Conservation (phyloP, 2,329 filamentous ascomycete species). For the Aspergillus puulaauensis region DNA sequence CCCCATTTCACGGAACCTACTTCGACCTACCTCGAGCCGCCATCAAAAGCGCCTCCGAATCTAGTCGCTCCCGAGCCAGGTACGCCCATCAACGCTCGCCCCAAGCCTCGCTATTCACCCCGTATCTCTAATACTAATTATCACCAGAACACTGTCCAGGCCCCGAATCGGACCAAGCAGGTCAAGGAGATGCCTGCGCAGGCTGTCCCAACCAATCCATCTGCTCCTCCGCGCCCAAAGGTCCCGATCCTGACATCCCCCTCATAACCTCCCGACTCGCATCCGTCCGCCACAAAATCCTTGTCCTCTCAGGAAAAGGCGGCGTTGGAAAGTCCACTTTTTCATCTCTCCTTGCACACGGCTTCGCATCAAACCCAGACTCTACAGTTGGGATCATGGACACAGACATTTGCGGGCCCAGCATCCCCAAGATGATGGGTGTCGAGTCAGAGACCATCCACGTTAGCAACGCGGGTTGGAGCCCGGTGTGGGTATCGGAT, state of each 20-base stretch:
- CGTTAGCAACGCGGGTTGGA: constrained; percentile 84
- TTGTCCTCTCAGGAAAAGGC: constrained; percentile 91
- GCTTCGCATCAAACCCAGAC: constrained; percentile 77
- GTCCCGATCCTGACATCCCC: constrained; percentile 90
- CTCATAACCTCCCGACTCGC: constrained; percentile 80
- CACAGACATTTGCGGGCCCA: constrained; percentile 94
- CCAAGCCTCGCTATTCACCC: not conserved
- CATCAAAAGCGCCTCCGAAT: constrained; percentile 73
- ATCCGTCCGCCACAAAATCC: constrained; percentile 83
- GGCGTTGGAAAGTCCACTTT: constrained; percentile 97
- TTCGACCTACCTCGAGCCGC: constrained; percentile 71
- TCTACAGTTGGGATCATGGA: constrained; percentile 93
- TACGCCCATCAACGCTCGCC: constrained; percentile 27
- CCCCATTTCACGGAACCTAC: constrained; percentile 75
- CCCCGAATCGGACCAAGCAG: constrained; percentile 57
- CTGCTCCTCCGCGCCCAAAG: constrained; percentile 90
- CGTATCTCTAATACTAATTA: constrained; percentile 5
- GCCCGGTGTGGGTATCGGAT: constrained; percentile 91
- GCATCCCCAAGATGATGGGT: constrained; percentile 98
- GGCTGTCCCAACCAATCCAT: constrained; percentile 96
- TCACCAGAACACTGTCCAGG: constrained; percentile 82
- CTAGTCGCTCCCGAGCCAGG: constrained; percentile 89
- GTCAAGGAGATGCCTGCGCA: constrained; percentile 76
- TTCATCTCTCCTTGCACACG: constrained; percentile 81
- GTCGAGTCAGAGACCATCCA: constrained; percentile 93